These are phyloP conservation scores for Turritis glabra DNA, from an alignment of 345 rosid genomes.

Conservation along the genomic window DNA sequence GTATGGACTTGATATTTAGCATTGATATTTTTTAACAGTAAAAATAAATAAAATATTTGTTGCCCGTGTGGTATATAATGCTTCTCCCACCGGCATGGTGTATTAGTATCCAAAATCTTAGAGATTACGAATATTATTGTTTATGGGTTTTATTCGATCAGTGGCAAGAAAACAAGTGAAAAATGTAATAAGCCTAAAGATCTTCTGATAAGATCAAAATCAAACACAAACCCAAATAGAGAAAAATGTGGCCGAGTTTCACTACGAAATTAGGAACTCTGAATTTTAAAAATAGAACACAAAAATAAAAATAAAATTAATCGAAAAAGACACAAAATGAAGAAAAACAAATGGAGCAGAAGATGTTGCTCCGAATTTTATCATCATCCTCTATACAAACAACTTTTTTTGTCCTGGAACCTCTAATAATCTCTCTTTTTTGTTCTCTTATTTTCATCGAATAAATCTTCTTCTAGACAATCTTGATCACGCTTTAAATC, in stretches of 20 bases:
- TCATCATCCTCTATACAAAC: slow-evolving; percentile 39
- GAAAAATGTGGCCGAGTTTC: slow-evolving; percentile 23
- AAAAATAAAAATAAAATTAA: slow-evolving; percentile 35
- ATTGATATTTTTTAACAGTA: no score
- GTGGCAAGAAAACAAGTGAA: slow-evolving; percentile 14
- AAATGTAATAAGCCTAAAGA: neutral
- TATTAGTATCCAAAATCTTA: neutral
- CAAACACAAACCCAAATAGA: neutral
- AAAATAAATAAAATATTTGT: no score
- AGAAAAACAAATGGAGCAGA: slow-evolving; percentile 39
- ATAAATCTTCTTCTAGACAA: slow-evolving; percentile 36
- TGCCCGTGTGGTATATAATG: no score
- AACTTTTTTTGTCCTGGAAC: slow-evolving; percentile 12
- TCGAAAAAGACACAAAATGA: slow-evolving; percentile 25
- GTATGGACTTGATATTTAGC: no score
- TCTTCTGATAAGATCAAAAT: slow-evolving; percentile 4
- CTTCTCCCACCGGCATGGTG: no score
- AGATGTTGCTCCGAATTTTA: slow-evolving; percentile 41
- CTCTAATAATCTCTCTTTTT: slow-evolving; percentile 20
- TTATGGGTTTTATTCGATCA: neutral
- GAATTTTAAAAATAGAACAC: neutral
- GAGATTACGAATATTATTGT: neutral
- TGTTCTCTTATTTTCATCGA: slow-evolving; percentile 28
- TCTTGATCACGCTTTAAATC: slow-evolving; percentile 34
- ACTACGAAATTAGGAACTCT: slow-evolving; percentile 24